Evolutionary conservation across 1,284 basidiomycete species (phyloP).

Genomic region (Naganishia albida): DNA sequence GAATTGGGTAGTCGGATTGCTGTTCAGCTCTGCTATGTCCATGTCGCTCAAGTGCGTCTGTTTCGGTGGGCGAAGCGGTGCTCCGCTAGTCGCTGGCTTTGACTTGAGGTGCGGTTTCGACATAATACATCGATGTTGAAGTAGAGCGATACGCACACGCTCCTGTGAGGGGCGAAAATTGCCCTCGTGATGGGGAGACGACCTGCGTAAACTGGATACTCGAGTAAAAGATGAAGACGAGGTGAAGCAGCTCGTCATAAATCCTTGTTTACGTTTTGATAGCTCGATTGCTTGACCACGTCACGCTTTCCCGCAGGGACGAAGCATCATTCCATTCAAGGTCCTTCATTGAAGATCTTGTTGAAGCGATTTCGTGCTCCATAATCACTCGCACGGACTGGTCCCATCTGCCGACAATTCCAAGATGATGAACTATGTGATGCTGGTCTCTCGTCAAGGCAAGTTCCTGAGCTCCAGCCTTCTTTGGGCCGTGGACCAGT

Average conservation of each 20-base stretch:
- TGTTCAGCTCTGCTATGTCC: not conserved
- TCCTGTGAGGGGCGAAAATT: too few relatives aligned
- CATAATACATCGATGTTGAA: not conserved
- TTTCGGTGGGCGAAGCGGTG: too few relatives aligned
- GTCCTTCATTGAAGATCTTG: too few relatives aligned
- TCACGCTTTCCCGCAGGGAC: not conserved
- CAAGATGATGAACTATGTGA: slow-evolving; percentile 78
- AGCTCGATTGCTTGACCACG: not conserved
- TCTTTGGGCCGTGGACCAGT: not conserved
- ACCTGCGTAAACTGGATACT: too few relatives aligned
- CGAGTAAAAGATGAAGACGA: not conserved
- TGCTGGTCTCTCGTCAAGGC: slow-evolving; percentile 93
- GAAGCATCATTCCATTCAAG: not conserved
- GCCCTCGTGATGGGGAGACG: too few relatives aligned
- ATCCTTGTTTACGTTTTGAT: not conserved
- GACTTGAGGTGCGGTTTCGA: not conserved
- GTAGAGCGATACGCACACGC: not conserved
- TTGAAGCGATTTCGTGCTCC: not conserved
- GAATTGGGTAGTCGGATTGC: not conserved
- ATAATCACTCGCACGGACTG: not conserved
- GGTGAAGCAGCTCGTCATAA: not conserved
- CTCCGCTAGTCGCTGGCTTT: too few relatives aligned
- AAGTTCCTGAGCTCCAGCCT: slow-evolving; percentile 40
- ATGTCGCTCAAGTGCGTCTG: not conserved
- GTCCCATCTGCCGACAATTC: too few relatives aligned